A percentile compares a stretch with the other conserved stretches of the same genome.
Conservation (phyloP, 2,329 filamentous ascomycete genomes). For the Aspergillus pseudonomiae region DNA sequence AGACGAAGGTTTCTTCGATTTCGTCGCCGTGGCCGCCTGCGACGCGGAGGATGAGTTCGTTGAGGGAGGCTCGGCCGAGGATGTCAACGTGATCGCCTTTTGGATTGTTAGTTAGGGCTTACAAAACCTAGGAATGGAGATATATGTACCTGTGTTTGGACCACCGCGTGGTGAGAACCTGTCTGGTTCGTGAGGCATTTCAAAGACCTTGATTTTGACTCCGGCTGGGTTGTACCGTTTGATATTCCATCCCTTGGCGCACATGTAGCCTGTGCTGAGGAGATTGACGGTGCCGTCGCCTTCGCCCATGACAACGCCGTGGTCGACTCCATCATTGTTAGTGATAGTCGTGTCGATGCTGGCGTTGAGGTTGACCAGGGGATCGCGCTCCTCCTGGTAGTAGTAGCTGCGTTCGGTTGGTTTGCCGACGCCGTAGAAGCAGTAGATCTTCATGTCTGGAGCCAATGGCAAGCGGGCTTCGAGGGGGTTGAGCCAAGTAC, state of each 20-base stretch:
- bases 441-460: slow-evolving; percentile 90
- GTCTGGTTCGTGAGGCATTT: slow-evolving; percentile 97
- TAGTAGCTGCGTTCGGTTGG: slow-evolving; percentile 91
- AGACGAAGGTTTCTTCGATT: slow-evolving; percentile 76
- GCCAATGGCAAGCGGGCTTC: slow-evolving; percentile 85
- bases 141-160: slow-evolving; percentile 61
- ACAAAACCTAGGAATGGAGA: slow-evolving; percentile 46
- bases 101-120: slow-evolving; percentile 26
- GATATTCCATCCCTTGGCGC: slow-evolving; percentile 89
- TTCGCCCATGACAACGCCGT: slow-evolving; percentile 92
- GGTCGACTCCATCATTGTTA: slow-evolving; percentile 61
- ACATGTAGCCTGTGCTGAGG: slow-evolving; percentile 95
- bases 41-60: slow-evolving; percentile 85
- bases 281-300: slow-evolving; percentile 95
- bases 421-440: slow-evolving; percentile 94
- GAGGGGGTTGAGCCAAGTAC: slow-evolving; percentile 96
- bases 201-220: slow-evolving; percentile 78
- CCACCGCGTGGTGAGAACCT: slow-evolving; percentile 80
- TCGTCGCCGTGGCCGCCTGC: slow-evolving; percentile 81
- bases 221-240: slow-evolving; percentile 90
- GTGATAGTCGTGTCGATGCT: slow-evolving; percentile 57
- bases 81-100: slow-evolving; percentile 96
- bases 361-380: slow-evolving; percentile 58
- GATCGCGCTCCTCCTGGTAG: slow-evolving; percentile 73
- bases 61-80: slow-evolving; percentile 81